phyloP scores from a whole-genome alignment of 202 grass and related monocot species.

The Musa balbisiana region DNA sequence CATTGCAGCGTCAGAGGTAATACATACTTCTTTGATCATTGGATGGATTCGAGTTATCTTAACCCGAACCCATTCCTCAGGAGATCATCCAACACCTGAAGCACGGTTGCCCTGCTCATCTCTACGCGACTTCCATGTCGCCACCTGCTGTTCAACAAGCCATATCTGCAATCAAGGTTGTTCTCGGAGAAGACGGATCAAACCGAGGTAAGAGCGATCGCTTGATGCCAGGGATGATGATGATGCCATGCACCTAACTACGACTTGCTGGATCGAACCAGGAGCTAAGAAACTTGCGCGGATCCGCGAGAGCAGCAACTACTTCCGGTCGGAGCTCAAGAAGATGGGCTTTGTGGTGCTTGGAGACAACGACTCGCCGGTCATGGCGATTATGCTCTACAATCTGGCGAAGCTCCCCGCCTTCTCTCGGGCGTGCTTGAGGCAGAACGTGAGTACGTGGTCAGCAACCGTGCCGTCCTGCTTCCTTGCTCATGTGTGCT shows the following conservation, averaged over 20 bases:
- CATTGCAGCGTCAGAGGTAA: constrained; percentile 83
- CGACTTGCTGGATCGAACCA: constrained; percentile 23
- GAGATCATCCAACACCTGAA: constrained; percentile 91
- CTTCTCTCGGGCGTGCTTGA: constrained; percentile 83
- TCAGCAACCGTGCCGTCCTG: neutral
- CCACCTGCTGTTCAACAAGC: constrained; percentile 88
- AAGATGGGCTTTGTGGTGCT: constrained; percentile 98
- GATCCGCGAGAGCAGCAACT: constrained; percentile 95
- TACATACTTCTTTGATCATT: too few relatives aligned
- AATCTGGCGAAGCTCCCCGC: constrained; percentile 94
- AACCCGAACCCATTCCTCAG: constrained; percentile 16
- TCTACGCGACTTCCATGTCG: constrained; percentile 96
- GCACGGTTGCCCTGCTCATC: constrained; percentile 62
- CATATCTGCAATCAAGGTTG: constrained; percentile 79
- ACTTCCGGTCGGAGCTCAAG: constrained; percentile 78
- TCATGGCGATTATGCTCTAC: constrained; percentile 98
- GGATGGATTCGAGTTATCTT: neutral
- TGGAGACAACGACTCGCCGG: constrained; percentile 78
- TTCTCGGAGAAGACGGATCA: constrained; percentile 83
- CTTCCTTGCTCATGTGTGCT: neutral
- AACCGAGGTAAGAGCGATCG: constrained; percentile 45
- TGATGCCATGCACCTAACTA: neutral
- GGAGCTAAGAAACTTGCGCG: constrained; percentile 78
- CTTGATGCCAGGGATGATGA: neutral
- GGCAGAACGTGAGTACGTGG: constrained; percentile 51